phyloP scores from a whole-genome alignment of 2,329 filamentous ascomycete species.

The Helminthosporium solani region DNA sequence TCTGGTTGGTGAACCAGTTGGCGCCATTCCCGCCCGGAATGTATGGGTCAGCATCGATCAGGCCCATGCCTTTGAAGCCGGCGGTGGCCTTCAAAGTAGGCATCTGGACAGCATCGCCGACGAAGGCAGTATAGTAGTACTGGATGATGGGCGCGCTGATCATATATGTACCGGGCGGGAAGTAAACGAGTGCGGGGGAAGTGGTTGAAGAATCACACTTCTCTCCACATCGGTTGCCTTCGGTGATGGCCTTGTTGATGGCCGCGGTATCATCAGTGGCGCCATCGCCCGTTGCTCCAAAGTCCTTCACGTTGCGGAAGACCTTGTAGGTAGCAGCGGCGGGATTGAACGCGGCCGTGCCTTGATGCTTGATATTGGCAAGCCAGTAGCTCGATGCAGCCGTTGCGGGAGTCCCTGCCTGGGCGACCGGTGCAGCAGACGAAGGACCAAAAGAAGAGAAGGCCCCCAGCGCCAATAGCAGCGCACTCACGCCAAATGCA shows the following conservation, averaged over 20 bases:
- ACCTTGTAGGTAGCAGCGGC: conserved; percentile 61
- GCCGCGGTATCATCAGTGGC: conserved; percentile 80
- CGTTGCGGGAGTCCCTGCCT: conserved; percentile 20
- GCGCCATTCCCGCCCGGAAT: conserved; percentile 56
- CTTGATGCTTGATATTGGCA: conserved; percentile 67
- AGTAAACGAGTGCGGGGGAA: conserved; percentile 83
- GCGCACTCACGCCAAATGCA: conserved; percentile 38
- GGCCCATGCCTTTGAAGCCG: conserved; percentile 76
- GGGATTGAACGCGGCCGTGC: conserved; percentile 63
- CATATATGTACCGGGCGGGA: conserved; percentile 60
- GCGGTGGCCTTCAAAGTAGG: conserved; percentile 69
- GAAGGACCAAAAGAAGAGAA: conserved; percentile 33
- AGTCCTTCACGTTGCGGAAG: conserved; percentile 53
- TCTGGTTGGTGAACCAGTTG: conserved; percentile 56
- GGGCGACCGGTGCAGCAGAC: conserved; percentile 32
- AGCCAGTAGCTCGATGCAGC: conserved; percentile 65
- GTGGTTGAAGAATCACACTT: conserved; percentile 81
- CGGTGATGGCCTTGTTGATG: conserved; percentile 79
- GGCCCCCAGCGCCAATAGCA: conserved; percentile 41
- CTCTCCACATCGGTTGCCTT: conserved; percentile 75
- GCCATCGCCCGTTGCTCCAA: conserved; percentile 57
- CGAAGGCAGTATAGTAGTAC: conserved; percentile 90
- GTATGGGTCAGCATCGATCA: conserved; percentile 90
- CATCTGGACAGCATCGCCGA: conserved; percentile 72
- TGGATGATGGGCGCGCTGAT: conserved; percentile 64